These are phyloP conservation scores for Neurospora sp. DNA, from an alignment of 495 filamentous ascomycete genomes.

Conservation along the genomic window DNA sequence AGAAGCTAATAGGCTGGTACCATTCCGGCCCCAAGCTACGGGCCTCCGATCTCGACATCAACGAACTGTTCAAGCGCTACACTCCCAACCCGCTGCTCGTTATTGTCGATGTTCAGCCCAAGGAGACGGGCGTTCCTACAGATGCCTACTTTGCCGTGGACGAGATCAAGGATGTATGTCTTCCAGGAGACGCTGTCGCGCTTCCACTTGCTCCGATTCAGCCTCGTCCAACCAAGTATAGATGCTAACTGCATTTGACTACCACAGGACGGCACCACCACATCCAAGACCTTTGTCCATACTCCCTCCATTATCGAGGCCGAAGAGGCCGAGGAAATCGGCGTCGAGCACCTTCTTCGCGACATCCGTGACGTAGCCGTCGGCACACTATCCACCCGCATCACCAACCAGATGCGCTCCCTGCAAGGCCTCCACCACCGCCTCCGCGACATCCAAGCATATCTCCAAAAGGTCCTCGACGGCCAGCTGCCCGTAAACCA, in stretches of 20 bases:
- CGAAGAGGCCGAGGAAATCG: constrained; percentile 97
- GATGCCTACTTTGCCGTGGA: constrained; percentile 99
- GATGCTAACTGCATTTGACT: not conserved
- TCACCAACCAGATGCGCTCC: constrained; percentile 95
- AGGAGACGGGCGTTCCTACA: constrained; percentile 94
- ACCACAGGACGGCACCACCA: constrained; percentile 86
- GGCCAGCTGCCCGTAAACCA: constrained; percentile 91
- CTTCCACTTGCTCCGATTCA: constrained; percentile 1
- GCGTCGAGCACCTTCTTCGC: constrained; percentile 93
- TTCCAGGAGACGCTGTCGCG: not conserved
- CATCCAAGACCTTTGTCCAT: constrained; percentile 94
- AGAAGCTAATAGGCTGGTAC: constrained; percentile 99
- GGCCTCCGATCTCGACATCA: constrained; percentile 97
- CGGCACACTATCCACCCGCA: constrained; percentile 93
- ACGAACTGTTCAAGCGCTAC: constrained; percentile 99
- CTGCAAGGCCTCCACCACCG: constrained; percentile 93
- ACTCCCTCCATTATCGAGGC: constrained; percentile 99
- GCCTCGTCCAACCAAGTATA: not conserved
- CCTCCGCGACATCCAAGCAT: constrained; percentile 87
- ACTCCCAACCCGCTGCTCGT: constrained; percentile 91
- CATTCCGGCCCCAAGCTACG: constrained; percentile 95
- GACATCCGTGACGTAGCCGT: constrained; percentile 98
- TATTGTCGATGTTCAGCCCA: constrained; percentile 97
- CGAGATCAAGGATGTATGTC: constrained; percentile 96
- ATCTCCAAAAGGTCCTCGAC: constrained; percentile 92